Percentiles rank a stretch among this genome's conserved stretches.
Evolutionary conservation across 1,284 basidiomycete genomes (phyloP).

Genomic region (Apiotrichum montevideense): DNA sequence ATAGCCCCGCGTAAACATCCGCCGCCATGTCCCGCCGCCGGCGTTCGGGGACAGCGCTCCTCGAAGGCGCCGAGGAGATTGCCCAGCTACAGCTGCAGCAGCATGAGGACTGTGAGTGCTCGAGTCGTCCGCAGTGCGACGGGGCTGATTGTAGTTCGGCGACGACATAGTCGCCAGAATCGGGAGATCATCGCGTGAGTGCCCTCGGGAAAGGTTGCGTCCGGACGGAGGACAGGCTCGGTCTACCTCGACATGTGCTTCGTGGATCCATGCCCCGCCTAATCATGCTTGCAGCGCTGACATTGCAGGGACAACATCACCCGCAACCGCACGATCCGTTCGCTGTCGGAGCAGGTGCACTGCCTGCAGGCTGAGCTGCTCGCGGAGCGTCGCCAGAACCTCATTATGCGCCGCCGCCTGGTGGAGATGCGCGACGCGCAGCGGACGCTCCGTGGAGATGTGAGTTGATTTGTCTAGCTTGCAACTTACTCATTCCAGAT

Average conservation of each 20-base stretch:
- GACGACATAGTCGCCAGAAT: constrained; percentile 16
- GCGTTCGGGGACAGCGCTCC: neutral
- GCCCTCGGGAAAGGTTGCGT: neutral
- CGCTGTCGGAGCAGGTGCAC: constrained; percentile 12
- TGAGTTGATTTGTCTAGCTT: neutral
- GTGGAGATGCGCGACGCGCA: constrained; percentile 2
- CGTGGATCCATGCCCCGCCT: too few species aligned
- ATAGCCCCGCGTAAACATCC: too few species aligned
- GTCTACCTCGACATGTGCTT: too few species aligned
- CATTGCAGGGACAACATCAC: constrained; percentile 13
- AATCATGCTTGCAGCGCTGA: too few species aligned
- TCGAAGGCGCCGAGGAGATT: neutral
- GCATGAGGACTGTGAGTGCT: constrained; percentile 11
- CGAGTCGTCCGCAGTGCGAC: neutral
- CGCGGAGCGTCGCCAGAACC: constrained; percentile 5
- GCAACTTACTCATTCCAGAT: neutral
- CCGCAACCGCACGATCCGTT: constrained; percentile 5
- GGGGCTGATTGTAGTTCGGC: constrained; percentile 10
- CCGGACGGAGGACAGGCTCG: too few species aligned
- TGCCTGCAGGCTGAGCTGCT: constrained; percentile 14
- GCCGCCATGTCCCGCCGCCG: neutral
- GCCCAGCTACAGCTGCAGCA: neutral
- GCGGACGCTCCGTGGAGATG: constrained; percentile 9
- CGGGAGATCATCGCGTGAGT: constrained; percentile 15
- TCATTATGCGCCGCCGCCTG: constrained; percentile 8